Percentiles rank a stretch among this genome's conserved stretches.
phyloP scores from a whole-genome alignment of 768 basidiomycete genomes.

The Cantharellus anzutake region DNA sequence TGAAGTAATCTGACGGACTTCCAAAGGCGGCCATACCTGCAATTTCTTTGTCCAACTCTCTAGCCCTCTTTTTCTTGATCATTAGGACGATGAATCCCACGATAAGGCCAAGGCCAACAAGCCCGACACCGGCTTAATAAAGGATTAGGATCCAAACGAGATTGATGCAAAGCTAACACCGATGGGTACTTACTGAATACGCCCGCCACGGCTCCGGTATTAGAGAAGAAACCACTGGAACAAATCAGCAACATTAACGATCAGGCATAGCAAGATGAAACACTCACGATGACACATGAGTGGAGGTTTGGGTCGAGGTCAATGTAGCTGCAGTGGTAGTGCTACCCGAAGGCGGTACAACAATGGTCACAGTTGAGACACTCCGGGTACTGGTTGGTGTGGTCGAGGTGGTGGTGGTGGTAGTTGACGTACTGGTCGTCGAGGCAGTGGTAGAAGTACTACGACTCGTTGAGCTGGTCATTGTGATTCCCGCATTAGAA shows the following conservation, averaged over 20 bases:
- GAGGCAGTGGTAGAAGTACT: neutral
- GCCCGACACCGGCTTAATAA: neutral
- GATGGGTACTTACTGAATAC: neutral
- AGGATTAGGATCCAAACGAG: neutral
- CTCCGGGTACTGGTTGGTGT: neutral
- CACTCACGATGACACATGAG: neutral
- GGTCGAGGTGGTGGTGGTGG: neutral
- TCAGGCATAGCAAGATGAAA: neutral
- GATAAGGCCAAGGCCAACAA: neutral
- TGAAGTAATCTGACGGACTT: neutral
- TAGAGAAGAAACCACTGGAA: neutral
- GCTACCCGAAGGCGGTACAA: neutral
- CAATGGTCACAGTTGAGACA: neutral
- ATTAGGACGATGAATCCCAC: neutral
- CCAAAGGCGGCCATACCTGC: neutral
- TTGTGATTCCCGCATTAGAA: neutral
- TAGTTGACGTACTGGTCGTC: neutral
- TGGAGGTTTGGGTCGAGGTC: neutral
- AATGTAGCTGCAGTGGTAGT: neutral
- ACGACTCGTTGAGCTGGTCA: neutral
- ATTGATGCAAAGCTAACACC: neutral
- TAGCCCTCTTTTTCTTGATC: neutral
- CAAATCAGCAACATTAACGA: neutral
- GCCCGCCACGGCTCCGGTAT: neutral
- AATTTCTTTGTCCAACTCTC: neutral